Base-by-base conservation (phyloP, 345 rosid genomes). In the Garcia nutans region DNA sequence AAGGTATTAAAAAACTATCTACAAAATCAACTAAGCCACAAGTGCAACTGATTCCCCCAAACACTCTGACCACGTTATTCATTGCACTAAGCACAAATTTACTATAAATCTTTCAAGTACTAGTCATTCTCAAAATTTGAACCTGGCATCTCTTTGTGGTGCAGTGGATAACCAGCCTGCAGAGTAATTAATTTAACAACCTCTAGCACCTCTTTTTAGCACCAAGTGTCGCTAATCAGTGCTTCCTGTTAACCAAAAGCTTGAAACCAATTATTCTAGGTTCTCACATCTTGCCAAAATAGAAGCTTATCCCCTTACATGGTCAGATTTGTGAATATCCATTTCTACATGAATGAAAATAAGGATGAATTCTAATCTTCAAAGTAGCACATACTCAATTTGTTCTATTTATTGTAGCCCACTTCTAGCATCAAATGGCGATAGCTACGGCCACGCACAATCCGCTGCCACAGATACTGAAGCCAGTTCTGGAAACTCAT, bases 371-470 rank as follows among this genome's bases (percentile, higher is more conserved):
- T 22, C 24, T 23, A 28, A 37, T 50, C 65, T 67, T 65, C 70
- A 10, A 28, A 58, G 62, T 10, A 33, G 22, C 19, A 54, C 76
- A n/a, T 83, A 69, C 79, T 74, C 70, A 26, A 19, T 77, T 73
- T 73, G 52, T 55, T 73, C 70, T 79, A 77, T 56, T 86, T 88
- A 69, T 37, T 82, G 50, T 70, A 86, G 80, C 91, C 89, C 52
- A 62, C 81, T 82, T 89, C 89, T 71, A 79, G 87, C 97, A 96
- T 89, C 88, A 96, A 85, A 78, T 96, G 98, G 56, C 93, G 97
- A 84, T 93, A 96, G 83, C 88, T 85, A 75, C 97, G 95, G 71
- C 97, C 93, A 5, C 97, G 92, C 49, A 93, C 76, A 73, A 85
- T 47, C 78, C 91, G 84, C 71, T 92, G 98, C 98, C 98, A 96